Evolutionary conservation across 2,329 filamentous ascomycete genomes (phyloP), one percentile per base, ranked within the genome.

Genomic region (Exophiala lecanii-corni): DNA sequence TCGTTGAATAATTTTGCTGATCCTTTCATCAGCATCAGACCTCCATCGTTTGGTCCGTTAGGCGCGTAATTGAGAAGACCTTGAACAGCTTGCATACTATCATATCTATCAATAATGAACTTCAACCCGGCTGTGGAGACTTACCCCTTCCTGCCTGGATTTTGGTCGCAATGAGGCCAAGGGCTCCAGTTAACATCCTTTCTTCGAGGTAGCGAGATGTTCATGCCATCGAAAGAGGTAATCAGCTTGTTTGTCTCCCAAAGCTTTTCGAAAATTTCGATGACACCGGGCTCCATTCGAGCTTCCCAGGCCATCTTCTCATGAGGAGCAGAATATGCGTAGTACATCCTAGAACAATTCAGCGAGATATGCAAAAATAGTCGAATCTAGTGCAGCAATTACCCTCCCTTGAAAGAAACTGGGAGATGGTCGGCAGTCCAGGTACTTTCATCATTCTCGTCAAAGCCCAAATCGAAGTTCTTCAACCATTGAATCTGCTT

Each of bases 121-220:
- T n/a, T n/a, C n/a, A n/a, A n/a, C n/a, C n/a, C n/a, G n/a, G n/a
- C 12, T 16, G n/a, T 60, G 63, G n/a, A n/a, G n/a, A n/a, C n/a
- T n/a, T n/a, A n/a, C 42, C 66, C 69, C 46, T 68, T 68, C 2
- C 63, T 58, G 4, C 62, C 47, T 0, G 62, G 68, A 20, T 60
- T 63, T 49, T 71, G 66, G 49, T 72, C 69, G 36, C 62, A 62
- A 45, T 72, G 69, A 4, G 68, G 68, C 69, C 69, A 72, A 2
- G 68, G 65, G 16, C 51, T 59, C 60, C 59, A 68, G 2, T 45
- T 57, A 5, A 67, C 46, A 38, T 67, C 62, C 26, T 62, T 67
- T 1, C 62, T 58, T n/a, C 60, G 58, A 1, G 69, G 68, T n/a
- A 70, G 51, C 0, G 65, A 65, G 31, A 71, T 59, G 47, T 72